Conservation (phyloP, 2,329 filamentous ascomycete species). For the Phialophora chinensis region DNA sequence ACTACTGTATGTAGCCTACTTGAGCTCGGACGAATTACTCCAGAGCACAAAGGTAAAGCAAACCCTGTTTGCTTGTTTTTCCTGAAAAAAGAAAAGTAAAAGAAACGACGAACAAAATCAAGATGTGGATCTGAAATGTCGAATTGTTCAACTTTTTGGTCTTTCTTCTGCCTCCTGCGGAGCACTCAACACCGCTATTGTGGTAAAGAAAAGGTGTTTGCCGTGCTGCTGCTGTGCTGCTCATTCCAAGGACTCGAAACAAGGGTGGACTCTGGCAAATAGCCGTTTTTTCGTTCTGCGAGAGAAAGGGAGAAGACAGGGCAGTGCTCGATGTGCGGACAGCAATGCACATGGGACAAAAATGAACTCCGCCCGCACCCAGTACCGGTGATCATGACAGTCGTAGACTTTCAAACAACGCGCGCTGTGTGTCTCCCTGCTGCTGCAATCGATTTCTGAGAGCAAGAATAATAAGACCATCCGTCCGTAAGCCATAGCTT, state of each 20-base stretch:
- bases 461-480: slow-evolving; percentile 8
- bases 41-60: not conserved
- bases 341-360: slow-evolving; percentile 3
- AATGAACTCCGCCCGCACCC: slow-evolving; percentile 2
- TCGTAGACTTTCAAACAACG: slow-evolving; percentile 9
- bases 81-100: not conserved
- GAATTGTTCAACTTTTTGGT: slow-evolving; percentile 1
- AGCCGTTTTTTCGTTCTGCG: not conserved
- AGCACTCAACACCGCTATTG: slow-evolving; percentile 2
- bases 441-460: not conserved
- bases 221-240: not conserved
- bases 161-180: not conserved
- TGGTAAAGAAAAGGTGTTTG: not conserved
- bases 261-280: not conserved
- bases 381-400: slow-evolving; percentile 4
- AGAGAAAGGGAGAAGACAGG: not conserved
- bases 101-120: not conserved
- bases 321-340: not conserved
- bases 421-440: slow-evolving; percentile 10
- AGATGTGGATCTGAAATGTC: not conserved
- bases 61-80: not conserved
- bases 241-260: slow-evolving; percentile 2
- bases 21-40: too few relatives aligned
- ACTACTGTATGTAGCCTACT: too few relatives aligned
- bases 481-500: slow-evolving; percentile 6